Evolutionary conservation across 768 basidiomycete species (phyloP).

Genomic region (Pleurotus sapidus): DNA sequence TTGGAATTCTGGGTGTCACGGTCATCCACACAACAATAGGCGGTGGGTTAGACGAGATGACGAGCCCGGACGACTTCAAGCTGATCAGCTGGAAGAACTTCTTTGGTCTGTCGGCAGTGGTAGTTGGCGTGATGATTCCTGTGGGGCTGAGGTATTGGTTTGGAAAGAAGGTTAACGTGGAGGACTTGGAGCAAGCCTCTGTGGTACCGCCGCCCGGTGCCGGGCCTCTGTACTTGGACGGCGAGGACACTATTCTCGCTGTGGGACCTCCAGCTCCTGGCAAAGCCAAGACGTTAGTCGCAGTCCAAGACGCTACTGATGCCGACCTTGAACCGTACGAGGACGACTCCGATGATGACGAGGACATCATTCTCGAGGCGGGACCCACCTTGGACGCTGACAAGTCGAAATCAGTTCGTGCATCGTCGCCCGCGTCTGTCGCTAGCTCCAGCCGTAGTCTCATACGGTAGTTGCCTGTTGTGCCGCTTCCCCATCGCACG

Average conservation of each 20-base stretch:
- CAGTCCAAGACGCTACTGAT: constrained; percentile 25
- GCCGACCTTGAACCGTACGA: constrained; percentile 34
- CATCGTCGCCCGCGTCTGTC: background rate
- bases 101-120: constrained; percentile 78
- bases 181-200: constrained; percentile 30
- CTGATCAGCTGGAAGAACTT: constrained; percentile 92
- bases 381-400: constrained; percentile 49
- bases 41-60: constrained; percentile 93
- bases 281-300: constrained; percentile 34
- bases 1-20: constrained; percentile 87
- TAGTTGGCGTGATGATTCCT: constrained; percentile 90
- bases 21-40: constrained; percentile 97
- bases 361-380: constrained; percentile 72
- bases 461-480: background rate
- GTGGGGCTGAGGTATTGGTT: constrained; percentile 87
- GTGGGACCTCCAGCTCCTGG: constrained; percentile 48
- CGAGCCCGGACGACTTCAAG: constrained; percentile 89
- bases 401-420: background rate
- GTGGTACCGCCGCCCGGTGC: constrained; percentile 12
- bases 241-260: constrained; percentile 51
- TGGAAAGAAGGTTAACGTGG: constrained; percentile 49
- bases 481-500: background rate
- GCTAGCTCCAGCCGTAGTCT: background rate
- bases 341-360: constrained; percentile 50
- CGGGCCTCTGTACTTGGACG: constrained; percentile 15